phyloP scores from a whole-genome alignment of 192 early-diverging fungal species.

The Coemansia sp. region DNA sequence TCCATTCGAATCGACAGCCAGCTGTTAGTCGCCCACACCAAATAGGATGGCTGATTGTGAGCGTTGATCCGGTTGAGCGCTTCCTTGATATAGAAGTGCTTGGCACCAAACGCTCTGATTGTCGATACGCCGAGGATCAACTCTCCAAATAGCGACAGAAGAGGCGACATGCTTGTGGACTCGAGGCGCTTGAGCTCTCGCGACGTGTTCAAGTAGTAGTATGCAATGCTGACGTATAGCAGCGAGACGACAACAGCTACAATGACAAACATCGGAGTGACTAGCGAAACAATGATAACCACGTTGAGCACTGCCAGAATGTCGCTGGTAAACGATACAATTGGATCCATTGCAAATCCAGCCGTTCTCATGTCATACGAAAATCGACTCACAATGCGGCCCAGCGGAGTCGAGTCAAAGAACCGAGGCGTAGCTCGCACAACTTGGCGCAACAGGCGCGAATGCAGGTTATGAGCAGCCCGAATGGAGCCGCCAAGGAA shows the following conservation, averaged over 20 bases:
- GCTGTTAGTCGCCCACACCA: constrained; percentile 82
- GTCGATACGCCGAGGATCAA: constrained; percentile 73
- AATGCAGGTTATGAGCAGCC: too few species aligned
- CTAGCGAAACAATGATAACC: constrained; percentile 60
- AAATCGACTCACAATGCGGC: too few species aligned
- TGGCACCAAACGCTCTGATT: constrained; percentile 79
- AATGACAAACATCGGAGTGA: constrained; percentile 77
- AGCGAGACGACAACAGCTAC: constrained; percentile 61
- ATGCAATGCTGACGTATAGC: too few species aligned
- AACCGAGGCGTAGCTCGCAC: too few species aligned
- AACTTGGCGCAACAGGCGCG: too few species aligned
- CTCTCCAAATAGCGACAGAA: constrained; percentile 81
- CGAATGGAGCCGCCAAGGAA: too few species aligned
- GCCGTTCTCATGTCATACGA: too few species aligned
- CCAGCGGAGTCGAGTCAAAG: too few species aligned
- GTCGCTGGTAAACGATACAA: constrained; percentile 26
- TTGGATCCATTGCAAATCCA: too few species aligned
- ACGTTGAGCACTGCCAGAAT: constrained; percentile 59
- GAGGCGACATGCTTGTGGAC: constrained; percentile 71
- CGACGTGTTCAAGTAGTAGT: constrained; percentile 41
- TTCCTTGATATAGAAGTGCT: constrained; percentile 67
- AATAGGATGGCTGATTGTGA: constrained; percentile 83
- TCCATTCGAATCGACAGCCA: constrained; percentile 87
- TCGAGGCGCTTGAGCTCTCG: constrained; percentile 90
- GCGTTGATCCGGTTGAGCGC: constrained; percentile 63